Percentiles rank a stretch among this genome's conserved stretches.
Conservation (phyloP, 768 basidiomycete species). For the Pleurotus pulmonarius region DNA sequence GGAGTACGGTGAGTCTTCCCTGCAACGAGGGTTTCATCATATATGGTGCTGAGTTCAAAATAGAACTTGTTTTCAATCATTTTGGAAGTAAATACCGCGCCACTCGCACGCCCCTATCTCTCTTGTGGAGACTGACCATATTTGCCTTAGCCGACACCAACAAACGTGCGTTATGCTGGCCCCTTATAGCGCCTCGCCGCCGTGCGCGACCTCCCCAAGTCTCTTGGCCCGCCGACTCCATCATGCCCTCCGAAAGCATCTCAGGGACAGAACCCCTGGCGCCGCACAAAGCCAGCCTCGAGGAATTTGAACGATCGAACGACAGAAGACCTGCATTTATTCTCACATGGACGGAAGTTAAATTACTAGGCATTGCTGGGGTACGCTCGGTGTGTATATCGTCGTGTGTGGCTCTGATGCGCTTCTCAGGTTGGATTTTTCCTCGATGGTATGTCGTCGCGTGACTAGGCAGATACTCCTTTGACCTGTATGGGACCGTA, state of each 20-base stretch:
- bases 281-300: neutral
- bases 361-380: conserved; percentile 59
- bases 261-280: neutral
- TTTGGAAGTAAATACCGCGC: too few relatives aligned
- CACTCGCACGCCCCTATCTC: too few relatives aligned
- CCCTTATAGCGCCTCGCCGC: neutral
- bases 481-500: conserved; percentile 16
- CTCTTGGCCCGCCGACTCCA: neutral
- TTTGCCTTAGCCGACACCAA: neutral
- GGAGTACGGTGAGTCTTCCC: too few relatives aligned
- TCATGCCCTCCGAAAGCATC: neutral
- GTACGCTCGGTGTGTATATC: conserved; percentile 27
- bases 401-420: neutral
- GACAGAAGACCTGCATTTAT: conserved; percentile 24
- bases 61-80: too few relatives aligned
- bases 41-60: too few relatives aligned
- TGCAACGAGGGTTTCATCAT: too few relatives aligned
- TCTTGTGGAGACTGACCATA: neutral
- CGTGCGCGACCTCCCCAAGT: neutral
- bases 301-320: conserved; percentile 22
- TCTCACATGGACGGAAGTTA: conserved; percentile 44
- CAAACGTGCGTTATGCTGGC: neutral
- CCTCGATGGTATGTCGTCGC: conserved; percentile 52
- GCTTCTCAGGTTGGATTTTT: conserved; percentile 59
- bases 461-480: neutral